Base-by-base conservation (phyloP, 2,329 filamentous ascomycete species). In the Grosmannia serpens region DNA sequence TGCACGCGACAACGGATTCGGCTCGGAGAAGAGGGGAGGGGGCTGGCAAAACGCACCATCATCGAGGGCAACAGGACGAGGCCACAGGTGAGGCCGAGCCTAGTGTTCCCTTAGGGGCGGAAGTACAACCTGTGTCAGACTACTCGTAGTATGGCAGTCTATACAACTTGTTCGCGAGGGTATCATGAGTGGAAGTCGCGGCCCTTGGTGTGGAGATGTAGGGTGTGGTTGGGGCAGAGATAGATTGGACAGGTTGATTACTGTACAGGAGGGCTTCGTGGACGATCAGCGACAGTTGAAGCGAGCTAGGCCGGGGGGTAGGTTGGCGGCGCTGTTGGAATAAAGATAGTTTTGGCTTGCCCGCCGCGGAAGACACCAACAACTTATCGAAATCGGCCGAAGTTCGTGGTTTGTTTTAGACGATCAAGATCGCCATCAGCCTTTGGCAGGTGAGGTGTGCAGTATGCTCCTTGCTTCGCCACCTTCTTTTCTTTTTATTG, bases 11-110 rank as follows among this genome's bases (percentile, higher is more conserved):
- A 33, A 33, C 10, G 31, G 22, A 2, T 13, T 20, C 15, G 50
- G 22, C 29, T 35, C 27, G 27, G 27, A 35, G 17, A 15, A 20
- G 8, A 20, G 52, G 52, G 52, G 47, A 49, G 11, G 46, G 22
- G 24, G 10, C 13, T 38, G 24, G 8, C 15, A 50, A 8, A 35
- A 60, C 63, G 31, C 53, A 65, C 62, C 63, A 65, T 65, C 62
- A 65, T 65, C 58, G 61, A 60, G 57, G 60, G 52, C 50, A 52
- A 33, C n/a, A 49, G 49, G 54, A 55, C 55, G 38, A 49, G 61
- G 59, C 61, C 62, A 53, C 46, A 51, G 38, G 50, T 50, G 29
- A 57, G 62, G 60, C 64, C 60, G 47, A 29, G 41, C 61, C 62
- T 60, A 53, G 51, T 58, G 57, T 53, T 63, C 57, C 59, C 58